Base-by-base conservation (phyloP, 108 stramenopile genomes). In the Nitzschia sp. region DNA sequence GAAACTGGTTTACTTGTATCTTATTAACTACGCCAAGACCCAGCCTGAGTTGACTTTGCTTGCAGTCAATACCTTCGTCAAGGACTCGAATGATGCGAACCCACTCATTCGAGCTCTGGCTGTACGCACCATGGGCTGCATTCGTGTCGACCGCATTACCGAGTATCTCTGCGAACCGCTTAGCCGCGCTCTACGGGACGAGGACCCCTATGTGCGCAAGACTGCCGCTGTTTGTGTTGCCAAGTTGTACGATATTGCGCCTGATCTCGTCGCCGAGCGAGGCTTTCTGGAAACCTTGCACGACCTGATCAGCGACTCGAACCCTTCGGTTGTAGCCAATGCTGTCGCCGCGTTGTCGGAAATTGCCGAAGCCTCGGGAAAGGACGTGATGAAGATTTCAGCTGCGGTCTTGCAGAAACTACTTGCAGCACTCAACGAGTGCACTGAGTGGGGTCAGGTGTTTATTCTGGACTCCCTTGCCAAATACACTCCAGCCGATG, bases 361-460 rank as follows among this genome's bases (percentile, higher is more conserved):
- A 84, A 98, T 99, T 69, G 94, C 96, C 45, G 97, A 98, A 77
- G 90, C 93, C 0, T 92, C 93, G 33, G 96, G 93, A 26, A 78
- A 86, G 69, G 97, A 98, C 78, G 97, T 98, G 57, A 96, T 98
- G 92, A 85, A 85, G 65, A 91, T 99, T 48, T 92, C 81, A 44
- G 88, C 97, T 2, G 81, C 91, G 28, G 96, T 97, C 28, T 74
- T 98, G 60, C 96, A 96, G 72, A 98, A 99, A 82, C 87, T 99
- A 9, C 63, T 99, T 66, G 98, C 99, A 8, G 99, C 99, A 13
- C 78, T 98, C 48, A 98, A 98, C 76, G 99, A 99, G 72, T 99
- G 99, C 77, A 98, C 96, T 58, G 99, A 99, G 82, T 99, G 98
- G 98, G 97, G 97, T 38, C 97, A 99, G 81, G 99, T 99, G 35